Evolutionary conservation across 768 basidiomycete genomes (phyloP).

Genomic region (Omphalotus guepiniiformis): DNA sequence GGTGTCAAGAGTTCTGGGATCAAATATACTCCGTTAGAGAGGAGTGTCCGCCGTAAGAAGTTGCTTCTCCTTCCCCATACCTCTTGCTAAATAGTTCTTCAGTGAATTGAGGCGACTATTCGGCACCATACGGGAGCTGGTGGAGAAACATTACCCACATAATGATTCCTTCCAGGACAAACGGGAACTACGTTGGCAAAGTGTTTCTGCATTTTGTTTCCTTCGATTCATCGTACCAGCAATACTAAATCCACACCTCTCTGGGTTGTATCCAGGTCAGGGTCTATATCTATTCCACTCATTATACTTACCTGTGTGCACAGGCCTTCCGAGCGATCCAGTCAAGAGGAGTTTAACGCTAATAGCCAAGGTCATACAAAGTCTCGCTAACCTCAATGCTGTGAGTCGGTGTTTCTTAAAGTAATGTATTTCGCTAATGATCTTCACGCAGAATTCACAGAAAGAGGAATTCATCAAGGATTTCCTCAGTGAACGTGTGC

Average conservation of each 20-base stretch:
- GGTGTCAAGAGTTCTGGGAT: conserved; percentile 80
- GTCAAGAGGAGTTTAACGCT: conserved; percentile 80
- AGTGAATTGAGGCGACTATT: conserved; percentile 76
- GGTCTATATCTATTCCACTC: conserved; percentile 10
- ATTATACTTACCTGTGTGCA: conserved; percentile 4
- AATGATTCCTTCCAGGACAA: conserved; percentile 38
- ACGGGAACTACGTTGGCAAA: conserved; percentile 66
- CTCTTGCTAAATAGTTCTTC: conserved; percentile 7
- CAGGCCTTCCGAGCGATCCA: conserved; percentile 61
- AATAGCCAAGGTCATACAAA: conserved; percentile 88
- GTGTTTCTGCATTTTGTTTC: conserved; percentile 87
- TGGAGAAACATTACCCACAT: conserved; percentile 59
- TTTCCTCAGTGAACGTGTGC: conserved; percentile 60
- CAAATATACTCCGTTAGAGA: conserved; percentile 70
- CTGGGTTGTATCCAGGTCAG: conserved; percentile 75
- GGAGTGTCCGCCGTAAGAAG: conserved; percentile 71
- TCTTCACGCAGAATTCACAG: conserved; percentile 44
- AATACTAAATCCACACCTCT: conserved; percentile 83
- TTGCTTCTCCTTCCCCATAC: background rate
- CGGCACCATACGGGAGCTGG: conserved; percentile 62
- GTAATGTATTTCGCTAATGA: background rate
- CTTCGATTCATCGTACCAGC: conserved; percentile 88
- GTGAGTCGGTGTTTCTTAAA: conserved; percentile 35
- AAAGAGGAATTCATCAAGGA: conserved; percentile 79
- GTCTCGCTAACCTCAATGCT: conserved; percentile 78